Conservation (phyloP, 129 eudicot genomes). For the Flaveria sonorensis region DNA sequence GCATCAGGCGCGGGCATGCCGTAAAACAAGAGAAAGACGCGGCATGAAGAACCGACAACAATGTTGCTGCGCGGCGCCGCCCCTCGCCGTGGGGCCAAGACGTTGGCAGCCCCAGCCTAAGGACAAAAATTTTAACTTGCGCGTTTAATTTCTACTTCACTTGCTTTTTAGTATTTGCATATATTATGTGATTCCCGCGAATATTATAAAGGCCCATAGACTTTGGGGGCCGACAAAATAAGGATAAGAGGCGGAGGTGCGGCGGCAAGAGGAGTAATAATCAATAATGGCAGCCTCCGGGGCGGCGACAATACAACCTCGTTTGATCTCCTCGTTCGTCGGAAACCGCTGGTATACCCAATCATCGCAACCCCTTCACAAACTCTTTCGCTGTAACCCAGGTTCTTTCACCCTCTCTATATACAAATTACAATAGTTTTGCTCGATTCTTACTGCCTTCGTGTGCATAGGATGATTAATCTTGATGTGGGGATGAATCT, state of each 20-base stretch:
- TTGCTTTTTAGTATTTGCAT: background rate
- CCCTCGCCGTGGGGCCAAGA: too few species aligned
- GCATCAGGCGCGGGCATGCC: too few species aligned
- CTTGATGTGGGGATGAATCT: background rate
- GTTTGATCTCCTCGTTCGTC: slow-evolving; percentile 55
- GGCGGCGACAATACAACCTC: slow-evolving; percentile 49
- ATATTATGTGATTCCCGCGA: background rate
- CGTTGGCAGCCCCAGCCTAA: too few species aligned
- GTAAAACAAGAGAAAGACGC: too few species aligned
- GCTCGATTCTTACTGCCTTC: too few species aligned
- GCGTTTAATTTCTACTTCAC: too few species aligned
- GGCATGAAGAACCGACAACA: too few species aligned
- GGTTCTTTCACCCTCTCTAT: slow-evolving; percentile 37
- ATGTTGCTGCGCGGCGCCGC: too few species aligned
- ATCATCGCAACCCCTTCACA: slow-evolving; percentile 42
- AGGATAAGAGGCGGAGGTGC: slow-evolving; percentile 24
- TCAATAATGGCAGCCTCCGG: slow-evolving; percentile 38
- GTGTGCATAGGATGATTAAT: background rate
- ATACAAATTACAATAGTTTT: background rate
- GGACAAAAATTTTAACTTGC: too few species aligned
- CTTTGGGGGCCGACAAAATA: slow-evolving; percentile 1
- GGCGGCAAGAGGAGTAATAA: slow-evolving; percentile 19
- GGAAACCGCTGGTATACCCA: slow-evolving; percentile 38
- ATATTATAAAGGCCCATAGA: background rate
- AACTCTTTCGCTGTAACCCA: slow-evolving; percentile 50